Base-by-base conservation (phyloP, 192 early-diverging fungal genomes). In the Umbelopsis vinacea region DNA sequence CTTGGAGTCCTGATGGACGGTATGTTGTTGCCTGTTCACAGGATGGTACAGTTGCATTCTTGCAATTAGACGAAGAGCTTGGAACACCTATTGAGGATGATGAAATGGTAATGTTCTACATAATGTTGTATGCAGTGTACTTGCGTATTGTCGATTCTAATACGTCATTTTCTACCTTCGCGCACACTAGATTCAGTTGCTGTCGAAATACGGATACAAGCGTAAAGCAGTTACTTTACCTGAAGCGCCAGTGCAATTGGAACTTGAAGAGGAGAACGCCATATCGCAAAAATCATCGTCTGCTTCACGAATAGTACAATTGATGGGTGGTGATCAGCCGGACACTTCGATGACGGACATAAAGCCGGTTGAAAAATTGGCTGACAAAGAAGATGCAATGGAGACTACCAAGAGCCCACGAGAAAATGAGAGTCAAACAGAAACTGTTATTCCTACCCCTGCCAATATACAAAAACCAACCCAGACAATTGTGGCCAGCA, bases 11-110 rank as follows among this genome's bases (percentile, higher is more conserved):
- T 0, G 87, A 92, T 77, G 90, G 94, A 19, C 71, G 84, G 46
- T 81, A 75, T n/a, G 76, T 98, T 45, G 89, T 91, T 48, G 93
- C 93, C 6, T 95, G 93, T 72, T 97, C 96, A 10, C 92, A 96
- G 73, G 95, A 97, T 81, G 97, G 97, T 8, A 89, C 93, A 0
- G 88, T 96, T 5, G 90, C 88, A 1, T 78, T 91, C n/a, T 60
- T 97, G 4, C 84, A 86, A 52, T 94, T 97, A 70, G 76, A 82
- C 23, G 84, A 80, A 14, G 93, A 94, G 75, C 78, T 98, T 17
- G 92, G 92, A 6, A 74, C 75, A 7, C 86, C 89, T 37, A 78
- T 92, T 0, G 68, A 89, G 2, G 73, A 79, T 0, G 88, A 89
- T 47, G 92, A 94, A 40, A 88, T 90, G 72, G 91, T 93, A 83